These are phyloP conservation scores for Tilletia walkeri DNA, from an alignment of 1,284 basidiomycete species.

Conservation along the genomic window DNA sequence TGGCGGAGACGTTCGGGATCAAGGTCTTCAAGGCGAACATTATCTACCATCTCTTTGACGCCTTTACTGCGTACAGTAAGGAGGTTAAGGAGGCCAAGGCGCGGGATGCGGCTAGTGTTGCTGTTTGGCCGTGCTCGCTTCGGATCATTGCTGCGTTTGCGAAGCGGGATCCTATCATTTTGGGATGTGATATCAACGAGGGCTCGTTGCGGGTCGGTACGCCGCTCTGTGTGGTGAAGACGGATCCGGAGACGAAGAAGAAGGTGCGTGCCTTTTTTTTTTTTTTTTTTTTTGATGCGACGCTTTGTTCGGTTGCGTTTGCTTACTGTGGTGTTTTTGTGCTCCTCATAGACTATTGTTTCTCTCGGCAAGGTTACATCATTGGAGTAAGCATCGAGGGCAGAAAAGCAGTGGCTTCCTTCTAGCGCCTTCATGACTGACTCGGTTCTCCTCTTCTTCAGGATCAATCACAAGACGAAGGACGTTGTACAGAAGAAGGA, in stretches of 20 bases:
- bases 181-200: slow-evolving; percentile 95
- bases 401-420: neutral
- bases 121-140: slow-evolving; percentile 94
- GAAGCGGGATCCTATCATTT: slow-evolving; percentile 91
- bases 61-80: slow-evolving; percentile 92
- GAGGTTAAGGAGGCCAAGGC: slow-evolving; percentile 91
- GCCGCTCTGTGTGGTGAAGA: slow-evolving; percentile 89
- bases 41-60: slow-evolving; percentile 97
- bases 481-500: slow-evolving; percentile 87
- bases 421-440: neutral
- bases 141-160: slow-evolving; percentile 90
- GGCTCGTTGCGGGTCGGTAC: slow-evolving; percentile 87
- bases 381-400: slow-evolving; percentile 30
- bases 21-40: slow-evolving; percentile 95
- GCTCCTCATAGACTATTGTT: slow-evolving; percentile 66
- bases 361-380: slow-evolving; percentile 89
- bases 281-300: neutral
- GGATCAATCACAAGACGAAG: slow-evolving; percentile 52
- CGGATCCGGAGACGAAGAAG: slow-evolving; percentile 79
- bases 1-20: slow-evolving; percentile 91
- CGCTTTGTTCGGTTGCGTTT: neutral
- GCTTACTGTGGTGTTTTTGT: neutral
- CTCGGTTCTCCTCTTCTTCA: neutral
- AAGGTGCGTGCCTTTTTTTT: slow-evolving; percentile 57
- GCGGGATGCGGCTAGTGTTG: slow-evolving; percentile 85